Evolutionary conservation across 2,329 filamentous ascomycete species (phyloP), one percentile per base, ranked within the genome.

Genomic region (Daldinia sp.): DNA sequence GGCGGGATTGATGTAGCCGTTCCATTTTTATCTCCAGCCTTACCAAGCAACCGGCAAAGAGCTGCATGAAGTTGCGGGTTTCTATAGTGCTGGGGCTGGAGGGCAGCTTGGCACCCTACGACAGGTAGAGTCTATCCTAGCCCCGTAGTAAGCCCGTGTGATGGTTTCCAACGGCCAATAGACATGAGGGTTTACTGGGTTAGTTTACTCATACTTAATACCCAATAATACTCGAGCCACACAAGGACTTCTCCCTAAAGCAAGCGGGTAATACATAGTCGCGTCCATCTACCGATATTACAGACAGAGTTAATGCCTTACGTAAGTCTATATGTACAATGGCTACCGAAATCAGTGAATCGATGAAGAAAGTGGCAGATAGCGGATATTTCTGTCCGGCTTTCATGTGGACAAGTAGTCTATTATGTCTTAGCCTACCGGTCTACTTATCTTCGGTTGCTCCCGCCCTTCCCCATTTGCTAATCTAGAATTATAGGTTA

Each of bases 21-120:
- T 67, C 61, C 58, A 67, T 53, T 64, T 67, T 64, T 67, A 67
- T 64, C 61, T 58, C 61, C 54, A 61, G 59, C 53, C 60, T 64
- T 67, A 67, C 64, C 61, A 67, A 67, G 64, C 54, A 64, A 51
- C 45, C 45, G 57, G 58, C 56, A 55, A 52, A 54, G 34, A 61
- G 50, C 59, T 66, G 48, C 56, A 61, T 60, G 37, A 53, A 17
- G 43, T 53, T 37, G 60, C 30, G 60, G 27, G 49, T 37, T 35
- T 15, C 23, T 23, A 45, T 53, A 47, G 63, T 41, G 25, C 19
- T 29, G 35, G 19, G 21, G 37, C 29, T 45, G 49, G 54, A 63
- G 15, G 34, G 47, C 25, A 51, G 39, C 35, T 56, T 58, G 49
- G 50, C 53, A 51, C 41, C 49, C 27, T 25, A n/a, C 23, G 30